Conservation (phyloP, 1,284 basidiomycete species). For the Tetrapyrgos nigripes region DNA sequence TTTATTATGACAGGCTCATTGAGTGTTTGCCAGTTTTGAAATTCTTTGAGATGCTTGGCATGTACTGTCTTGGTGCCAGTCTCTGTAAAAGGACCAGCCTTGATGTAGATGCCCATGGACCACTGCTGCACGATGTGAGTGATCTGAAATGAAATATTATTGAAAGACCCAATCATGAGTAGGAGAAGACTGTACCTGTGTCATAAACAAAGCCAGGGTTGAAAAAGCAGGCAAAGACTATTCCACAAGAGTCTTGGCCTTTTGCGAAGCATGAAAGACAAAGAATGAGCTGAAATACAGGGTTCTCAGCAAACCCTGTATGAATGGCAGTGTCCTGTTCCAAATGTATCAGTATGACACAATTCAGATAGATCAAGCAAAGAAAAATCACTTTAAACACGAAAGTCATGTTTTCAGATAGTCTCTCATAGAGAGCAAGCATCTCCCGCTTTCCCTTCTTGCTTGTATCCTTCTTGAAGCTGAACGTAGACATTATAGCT, state of each 20-base stretch:
- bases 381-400: neutral
- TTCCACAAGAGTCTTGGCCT: neutral
- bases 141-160: neutral
- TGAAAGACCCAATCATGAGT: too few relatives aligned
- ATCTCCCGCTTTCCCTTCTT: neutral
- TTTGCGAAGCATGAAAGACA: constrained; percentile 4
- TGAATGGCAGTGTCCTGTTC: neutral
- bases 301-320: constrained; percentile 4
- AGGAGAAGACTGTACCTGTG: neutral
- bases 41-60: neutral
- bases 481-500: neutral
- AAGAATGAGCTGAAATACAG: constrained; percentile 5
- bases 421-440: neutral
- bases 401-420: neutral
- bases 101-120: neutral
- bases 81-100: neutral
- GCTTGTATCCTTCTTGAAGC: neutral
- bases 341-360: neutral
- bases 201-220: constrained; percentile 7
- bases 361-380: neutral
- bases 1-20: neutral
- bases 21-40: neutral
- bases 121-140: neutral
- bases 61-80: neutral
- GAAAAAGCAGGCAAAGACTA: constrained; percentile 8